These are phyloP conservation scores for Venturia asperata DNA, from an alignment of 2,329 filamentous ascomycete species.

Conservation along the genomic window DNA sequence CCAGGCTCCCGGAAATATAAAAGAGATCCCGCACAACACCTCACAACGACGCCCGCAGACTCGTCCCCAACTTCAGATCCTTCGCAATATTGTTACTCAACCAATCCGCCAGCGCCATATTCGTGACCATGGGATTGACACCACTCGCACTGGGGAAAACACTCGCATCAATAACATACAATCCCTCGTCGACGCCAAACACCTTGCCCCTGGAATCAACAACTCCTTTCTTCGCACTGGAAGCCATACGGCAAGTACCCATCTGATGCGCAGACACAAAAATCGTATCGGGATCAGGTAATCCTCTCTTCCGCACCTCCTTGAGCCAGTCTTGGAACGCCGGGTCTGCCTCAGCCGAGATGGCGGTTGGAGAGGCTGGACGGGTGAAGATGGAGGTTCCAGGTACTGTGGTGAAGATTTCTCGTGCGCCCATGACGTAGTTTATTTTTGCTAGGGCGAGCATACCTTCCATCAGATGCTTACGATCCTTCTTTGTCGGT, in stretches of 20 bases:
- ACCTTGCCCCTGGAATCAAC: slow-evolving; percentile 42
- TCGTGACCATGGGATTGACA: slow-evolving; percentile 75
- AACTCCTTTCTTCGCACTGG: slow-evolving; percentile 35
- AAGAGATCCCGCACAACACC: neutral
- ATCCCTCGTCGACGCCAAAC: slow-evolving; percentile 53
- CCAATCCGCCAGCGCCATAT: slow-evolving; percentile 63
- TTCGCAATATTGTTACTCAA: slow-evolving; percentile 41
- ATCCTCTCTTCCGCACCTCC: slow-evolving; percentile 43
- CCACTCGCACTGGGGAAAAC: slow-evolving; percentile 70
- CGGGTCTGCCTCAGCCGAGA: slow-evolving; percentile 22
- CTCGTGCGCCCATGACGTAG: slow-evolving; percentile 70
- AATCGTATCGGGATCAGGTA: slow-evolving; percentile 44
- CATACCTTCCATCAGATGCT: slow-evolving; percentile 63
- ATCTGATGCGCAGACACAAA: slow-evolving; percentile 74
- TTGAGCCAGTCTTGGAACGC: slow-evolving; percentile 56
- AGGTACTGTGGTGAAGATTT: slow-evolving; percentile 62
- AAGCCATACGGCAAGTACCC: slow-evolving; percentile 68
- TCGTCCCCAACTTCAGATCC: slow-evolving; percentile 11
- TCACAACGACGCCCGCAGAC: neutral
- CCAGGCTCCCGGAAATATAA: neutral
- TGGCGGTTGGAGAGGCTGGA: slow-evolving; percentile 23
- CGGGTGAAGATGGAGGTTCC: slow-evolving; percentile 59
- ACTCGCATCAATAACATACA: slow-evolving; percentile 68
- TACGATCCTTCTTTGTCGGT: slow-evolving; percentile 62
- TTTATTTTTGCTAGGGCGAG: slow-evolving; percentile 67